A percentile compares a stretch with the other conserved stretches of the same genome.
Evolutionary conservation across 352 stramenopile species (phyloP).

Genomic region (Phytopythium cucurbitacearum): DNA sequence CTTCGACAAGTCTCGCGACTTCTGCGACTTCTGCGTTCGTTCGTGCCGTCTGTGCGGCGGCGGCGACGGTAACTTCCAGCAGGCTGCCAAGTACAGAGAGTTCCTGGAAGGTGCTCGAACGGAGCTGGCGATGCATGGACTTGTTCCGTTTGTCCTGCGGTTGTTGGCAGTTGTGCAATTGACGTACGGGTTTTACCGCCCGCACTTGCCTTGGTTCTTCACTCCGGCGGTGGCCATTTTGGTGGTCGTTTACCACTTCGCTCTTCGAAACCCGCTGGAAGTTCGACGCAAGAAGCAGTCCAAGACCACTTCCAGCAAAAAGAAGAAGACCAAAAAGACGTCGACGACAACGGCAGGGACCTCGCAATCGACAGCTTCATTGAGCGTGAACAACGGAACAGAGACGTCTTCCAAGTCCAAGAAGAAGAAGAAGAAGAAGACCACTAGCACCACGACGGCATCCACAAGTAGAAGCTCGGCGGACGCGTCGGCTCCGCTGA

Average conservation of each 20-base stretch:
- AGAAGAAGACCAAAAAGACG: slow-evolving; percentile 37
- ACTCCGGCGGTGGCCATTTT: slow-evolving; percentile 35
- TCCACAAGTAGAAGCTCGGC: slow-evolving; percentile 25
- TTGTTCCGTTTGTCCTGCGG: slow-evolving; percentile 50
- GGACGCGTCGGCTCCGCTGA: slow-evolving; percentile 18
- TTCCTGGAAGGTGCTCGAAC: slow-evolving; percentile 62
- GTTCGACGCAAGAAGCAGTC: slow-evolving; percentile 47
- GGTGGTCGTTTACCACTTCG: slow-evolving; percentile 44
- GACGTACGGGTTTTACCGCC: slow-evolving; percentile 36
- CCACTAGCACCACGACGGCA: slow-evolving; percentile 5
- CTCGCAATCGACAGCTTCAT: not conserved
- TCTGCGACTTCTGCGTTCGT: slow-evolving; percentile 73
- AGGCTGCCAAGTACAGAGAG: slow-evolving; percentile 72
- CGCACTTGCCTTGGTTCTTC: slow-evolving; percentile 53
- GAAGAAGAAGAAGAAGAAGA: slow-evolving; percentile 2
- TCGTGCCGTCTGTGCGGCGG: slow-evolving; percentile 71
- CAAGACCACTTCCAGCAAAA: slow-evolving; percentile 29
- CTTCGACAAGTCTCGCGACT: slow-evolving; percentile 51
- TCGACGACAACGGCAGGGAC: not conserved
- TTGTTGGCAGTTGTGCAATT: slow-evolving; percentile 36
- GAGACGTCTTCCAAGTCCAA: slow-evolving; percentile 5
- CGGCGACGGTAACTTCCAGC: slow-evolving; percentile 67
- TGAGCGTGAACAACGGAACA: not conserved
- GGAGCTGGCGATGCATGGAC: slow-evolving; percentile 49
- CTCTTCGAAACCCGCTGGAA: slow-evolving; percentile 54